A percentile compares a stretch with the other conserved stretches of the same genome.
phyloP scores from a whole-genome alignment of 352 stramenopile genomes.

The Globisporangium recalcitrans region DNA sequence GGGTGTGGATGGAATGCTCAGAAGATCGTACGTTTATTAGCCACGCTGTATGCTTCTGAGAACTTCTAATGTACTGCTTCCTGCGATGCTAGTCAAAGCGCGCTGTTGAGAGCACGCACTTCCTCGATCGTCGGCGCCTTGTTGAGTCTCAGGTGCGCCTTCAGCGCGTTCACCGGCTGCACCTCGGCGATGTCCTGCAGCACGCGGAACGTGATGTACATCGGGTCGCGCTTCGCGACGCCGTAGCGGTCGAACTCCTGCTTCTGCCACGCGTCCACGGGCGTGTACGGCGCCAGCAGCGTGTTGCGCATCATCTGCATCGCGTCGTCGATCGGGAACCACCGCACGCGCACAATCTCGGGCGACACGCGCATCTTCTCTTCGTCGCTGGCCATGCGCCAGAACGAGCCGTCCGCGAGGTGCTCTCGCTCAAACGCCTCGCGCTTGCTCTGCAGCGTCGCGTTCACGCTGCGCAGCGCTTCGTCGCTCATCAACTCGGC shows the following conservation, averaged over 20 bases:
- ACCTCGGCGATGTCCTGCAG: slow-evolving; percentile 33
- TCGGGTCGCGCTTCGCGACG: slow-evolving; percentile 35
- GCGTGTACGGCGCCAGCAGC: slow-evolving; percentile 22
- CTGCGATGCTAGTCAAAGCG: slow-evolving; percentile 4
- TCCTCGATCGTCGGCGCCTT: slow-evolving; percentile 8
- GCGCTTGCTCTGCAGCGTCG: slow-evolving; percentile 32
- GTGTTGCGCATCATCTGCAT: slow-evolving; percentile 40
- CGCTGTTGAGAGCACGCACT: slow-evolving; percentile 5
- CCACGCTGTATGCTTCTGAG: not conserved
- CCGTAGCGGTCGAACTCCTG: slow-evolving; percentile 32
- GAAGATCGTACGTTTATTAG: not conserved
- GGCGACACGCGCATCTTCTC: slow-evolving; percentile 48
- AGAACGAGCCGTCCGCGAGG: slow-evolving; percentile 33
- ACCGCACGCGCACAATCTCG: slow-evolving; percentile 48
- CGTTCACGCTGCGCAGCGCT: slow-evolving; percentile 33
- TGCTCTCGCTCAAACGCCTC: slow-evolving; percentile 25
- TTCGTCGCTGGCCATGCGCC: slow-evolving; percentile 20
- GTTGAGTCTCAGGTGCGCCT: not conserved
- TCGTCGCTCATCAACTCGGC: slow-evolving; percentile 30
- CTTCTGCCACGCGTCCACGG: slow-evolving; percentile 39
- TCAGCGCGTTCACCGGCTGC: slow-evolving; percentile 14
- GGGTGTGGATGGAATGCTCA: not conserved
- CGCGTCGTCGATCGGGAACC: slow-evolving; percentile 47
- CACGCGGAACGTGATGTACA: slow-evolving; percentile 49
- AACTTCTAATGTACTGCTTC: not conserved